These are phyloP conservation scores for Closterium sp. DNA, from an alignment of 139 green algal genomes.

Conservation along the genomic window DNA sequence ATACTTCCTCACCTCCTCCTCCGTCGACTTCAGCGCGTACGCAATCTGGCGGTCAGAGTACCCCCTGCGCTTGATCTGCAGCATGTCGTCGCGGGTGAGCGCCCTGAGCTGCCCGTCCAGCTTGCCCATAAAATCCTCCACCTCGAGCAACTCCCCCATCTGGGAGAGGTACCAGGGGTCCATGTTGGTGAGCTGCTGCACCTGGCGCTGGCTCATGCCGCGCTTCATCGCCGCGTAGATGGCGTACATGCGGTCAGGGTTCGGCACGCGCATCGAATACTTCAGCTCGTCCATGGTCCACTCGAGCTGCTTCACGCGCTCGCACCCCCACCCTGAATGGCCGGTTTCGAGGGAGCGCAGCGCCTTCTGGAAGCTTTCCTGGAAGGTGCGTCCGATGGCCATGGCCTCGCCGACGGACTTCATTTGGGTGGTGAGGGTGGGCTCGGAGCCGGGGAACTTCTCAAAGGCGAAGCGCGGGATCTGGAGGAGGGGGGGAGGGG, in stretches of 20 bases:
- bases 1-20: constrained; percentile 37
- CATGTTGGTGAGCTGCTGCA: constrained; percentile 85
- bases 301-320: constrained; percentile 41
- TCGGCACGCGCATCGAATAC: constrained; percentile 71
- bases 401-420: constrained; percentile 95
- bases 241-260: constrained; percentile 64
- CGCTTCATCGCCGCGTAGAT: constrained; percentile 82
- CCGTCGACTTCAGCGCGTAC: constrained; percentile 22
- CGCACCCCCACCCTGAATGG: constrained; percentile 49
- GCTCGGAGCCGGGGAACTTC: constrained; percentile 93
- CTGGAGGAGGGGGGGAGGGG: constrained; percentile 25
- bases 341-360: constrained; percentile 87
- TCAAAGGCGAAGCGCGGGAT: constrained; percentile 95
- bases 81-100: constrained; percentile 70
- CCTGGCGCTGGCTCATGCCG: constrained; percentile 74
- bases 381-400: constrained; percentile 96
- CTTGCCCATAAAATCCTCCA: constrained; percentile 75
- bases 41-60: constrained; percentile 92
- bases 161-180: constrained; percentile 96
- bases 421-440: constrained; percentile 86
- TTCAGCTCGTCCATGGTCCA: constrained; percentile 68
- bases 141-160: constrained; percentile 67
- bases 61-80: constrained; percentile 70
- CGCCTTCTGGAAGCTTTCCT: constrained; percentile 97
- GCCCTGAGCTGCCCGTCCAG: constrained; percentile 56